Percentiles rank a stretch among this genome's conserved stretches.
phyloP scores from a whole-genome alignment of 208 protist genomes.

The Borovskyia barvae region DNA sequence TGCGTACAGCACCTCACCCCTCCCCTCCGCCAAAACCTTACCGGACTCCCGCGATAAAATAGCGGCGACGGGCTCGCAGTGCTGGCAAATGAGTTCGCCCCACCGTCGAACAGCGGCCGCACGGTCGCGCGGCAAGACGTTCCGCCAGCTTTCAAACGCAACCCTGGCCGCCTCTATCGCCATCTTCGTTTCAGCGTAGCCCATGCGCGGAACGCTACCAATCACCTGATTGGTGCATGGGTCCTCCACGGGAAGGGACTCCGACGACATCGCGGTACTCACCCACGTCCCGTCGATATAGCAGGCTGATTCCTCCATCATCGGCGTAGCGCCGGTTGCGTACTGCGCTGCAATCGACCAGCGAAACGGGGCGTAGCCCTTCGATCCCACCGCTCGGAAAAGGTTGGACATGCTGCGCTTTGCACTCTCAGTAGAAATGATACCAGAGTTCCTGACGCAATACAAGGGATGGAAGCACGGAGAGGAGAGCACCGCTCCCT shows the following conservation, averaged over 20 bases:
- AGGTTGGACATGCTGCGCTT: conserved; percentile 22
- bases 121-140: conserved; percentile 59
- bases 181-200: conserved; percentile 36
- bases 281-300: conserved; percentile 76
- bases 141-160: conserved; percentile 66
- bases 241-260: conserved; percentile 62
- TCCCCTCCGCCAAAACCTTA: conserved; percentile 73
- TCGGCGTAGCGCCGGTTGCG: conserved; percentile 18
- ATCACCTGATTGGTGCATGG: conserved; percentile 73
- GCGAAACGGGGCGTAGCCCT: conserved; percentile 42
- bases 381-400: conserved; percentile 14
- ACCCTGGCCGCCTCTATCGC: conserved; percentile 57
- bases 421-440: too few species aligned
- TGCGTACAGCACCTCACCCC: conserved; percentile 69
- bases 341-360: conserved; percentile 37
- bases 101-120: conserved; percentile 66
- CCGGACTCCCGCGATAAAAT: conserved; percentile 82
- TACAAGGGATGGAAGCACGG: too few species aligned
- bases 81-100: conserved; percentile 51
- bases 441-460: too few species aligned
- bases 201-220: conserved; percentile 55
- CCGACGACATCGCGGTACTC: conserved; percentile 5
- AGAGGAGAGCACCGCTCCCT: too few species aligned
- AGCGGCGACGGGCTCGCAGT: conserved; percentile 42
- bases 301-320: conserved; percentile 42